Evolutionary conservation across 2,329 filamentous ascomycete genomes (phyloP), one percentile per base, ranked within the genome.

Genomic region (Alternaria postmessia): DNA sequence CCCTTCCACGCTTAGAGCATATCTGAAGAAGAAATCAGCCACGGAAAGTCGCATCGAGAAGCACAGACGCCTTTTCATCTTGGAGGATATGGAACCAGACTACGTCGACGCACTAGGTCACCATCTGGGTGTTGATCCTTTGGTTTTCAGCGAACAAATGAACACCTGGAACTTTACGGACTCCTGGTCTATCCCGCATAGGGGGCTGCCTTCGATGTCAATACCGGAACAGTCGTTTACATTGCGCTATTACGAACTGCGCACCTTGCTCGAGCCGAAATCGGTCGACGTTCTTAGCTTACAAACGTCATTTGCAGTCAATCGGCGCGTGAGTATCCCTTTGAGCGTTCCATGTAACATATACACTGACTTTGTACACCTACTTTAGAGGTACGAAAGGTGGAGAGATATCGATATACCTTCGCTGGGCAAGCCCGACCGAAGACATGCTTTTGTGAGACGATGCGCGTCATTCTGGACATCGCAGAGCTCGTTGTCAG

Each of bases 141-240:
- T 68, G 1, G 64, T 71, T 4, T 69, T 71, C 39, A 65, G 61
- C 20, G 64, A 65, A 26, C 68, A 71, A 38, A 68, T 67, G 64
- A 67, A 71, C 26, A 67, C 68, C 7, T 70, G 64, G 66, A 71
- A 68, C 41, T 71, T 61, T 22, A 64, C 66, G 4, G 65, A 68
- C 22, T 67, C 63, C 2, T 56, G 57, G 26, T 66, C 67, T 5
- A 63, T 66, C 5, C 63, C 65, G 7, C 53, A 63, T 44, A 60
- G 67, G 26, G 59, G 59, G 22, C 44, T 71, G 7, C 67, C 67
- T 1, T 70, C 67, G 18, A 56, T 70, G 54, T 56, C 51, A 3
- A 30, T 51, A 4, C 67, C 67, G 0, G 49, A 58, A 8, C 57
- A 60, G 18, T 64, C 60, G 7, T 68, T 70, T 16, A 66, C 65